Evolutionary conservation across 352 stramenopile species (phyloP), one percentile per base, ranked within the genome.

Genomic region (Globisporangium abappressorium): DNA sequence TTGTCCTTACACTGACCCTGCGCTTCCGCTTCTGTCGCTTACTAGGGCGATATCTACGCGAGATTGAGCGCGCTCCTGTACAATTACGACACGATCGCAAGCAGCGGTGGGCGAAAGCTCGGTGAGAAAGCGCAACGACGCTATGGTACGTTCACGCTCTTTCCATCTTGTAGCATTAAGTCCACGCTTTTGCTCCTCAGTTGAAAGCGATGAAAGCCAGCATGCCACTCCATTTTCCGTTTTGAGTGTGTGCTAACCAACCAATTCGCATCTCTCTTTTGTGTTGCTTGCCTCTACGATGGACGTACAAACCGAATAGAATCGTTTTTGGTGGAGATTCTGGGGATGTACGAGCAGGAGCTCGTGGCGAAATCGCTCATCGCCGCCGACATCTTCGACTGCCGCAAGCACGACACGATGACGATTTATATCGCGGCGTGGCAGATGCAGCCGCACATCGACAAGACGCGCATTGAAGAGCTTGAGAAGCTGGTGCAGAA

Each of bases 381-480:
- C 53, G 82, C 78, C 33, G 73, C 71, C 36, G 86, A 93, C 64
- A 72, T 90, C 14, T 89, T 91, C 28, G 82, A 91, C 47, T 93
- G 82, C 66, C 58, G 65, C 7, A 84, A 82, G 24, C 84, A 94
- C 75, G 79, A 92, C 24, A 88, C 73, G 0, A 74, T 91, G 64
- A 91, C 79, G 9, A 20, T 95, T 1, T 95, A 95, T 66, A 74
- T 95, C 51, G 84, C 87, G 5, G 85, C 84, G 8, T 94, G 87
- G 87, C 85, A 95, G 71, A 95, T 95, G 87, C 87, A 95, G 76
- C 84, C 87, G 18, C 84, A 90, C 36, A 75, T 95, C 38, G 76
- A 92, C 65, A 76, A 77, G 8, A 59, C 66, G 43, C 85, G 83
- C 24, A 73, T 93, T 8, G 81, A 90, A 18, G 85, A 93, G 70